These are phyloP conservation scores for Paraphysoderma sedebokerense DNA, from an alignment of 371 early-diverging fungal genomes.

Conservation along the genomic window DNA sequence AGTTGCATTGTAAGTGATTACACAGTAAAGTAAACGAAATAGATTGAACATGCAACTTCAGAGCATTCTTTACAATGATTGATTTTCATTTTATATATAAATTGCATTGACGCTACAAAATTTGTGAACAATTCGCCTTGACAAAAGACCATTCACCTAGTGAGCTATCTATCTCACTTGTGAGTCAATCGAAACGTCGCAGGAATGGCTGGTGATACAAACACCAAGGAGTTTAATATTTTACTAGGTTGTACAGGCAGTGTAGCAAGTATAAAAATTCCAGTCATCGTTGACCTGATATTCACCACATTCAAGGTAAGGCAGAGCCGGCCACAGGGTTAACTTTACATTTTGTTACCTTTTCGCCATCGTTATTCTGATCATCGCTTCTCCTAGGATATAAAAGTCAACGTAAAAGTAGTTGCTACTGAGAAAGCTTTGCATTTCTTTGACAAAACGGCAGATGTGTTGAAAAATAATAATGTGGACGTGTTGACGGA, in stretches of 20 bases:
- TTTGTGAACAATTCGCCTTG: background rate
- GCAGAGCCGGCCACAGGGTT: background rate
- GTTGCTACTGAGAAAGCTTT: conserved; percentile 54
- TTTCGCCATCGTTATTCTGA: background rate
- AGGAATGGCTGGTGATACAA: too few species aligned
- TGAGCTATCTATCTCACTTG: background rate
- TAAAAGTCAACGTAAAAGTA: conserved; percentile 43
- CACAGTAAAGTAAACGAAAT: too few species aligned
- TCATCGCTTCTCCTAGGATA: conserved; percentile 3
- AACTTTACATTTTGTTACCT: background rate
- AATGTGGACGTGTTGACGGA: conserved; percentile 46
- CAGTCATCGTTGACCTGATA: conserved; percentile 37
- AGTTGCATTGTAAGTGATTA: too few species aligned
- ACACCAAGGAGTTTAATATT: conserved; percentile 27
- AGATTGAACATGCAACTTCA: background rate
- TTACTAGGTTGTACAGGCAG: conserved; percentile 77
- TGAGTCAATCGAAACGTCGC: conserved; percentile 16
- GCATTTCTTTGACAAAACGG: conserved; percentile 52
- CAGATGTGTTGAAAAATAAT: conserved; percentile 7
- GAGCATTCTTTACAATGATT: background rate
- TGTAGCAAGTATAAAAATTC: conserved; percentile 77
- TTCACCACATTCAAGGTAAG: conserved; percentile 13
- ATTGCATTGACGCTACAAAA: background rate
- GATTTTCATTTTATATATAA: background rate
- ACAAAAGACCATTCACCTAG: background rate